Percentiles rank a stretch among this genome's conserved stretches.
phyloP scores from a whole-genome alignment of 306 rosid species.

The Sicyos edulis region DNA sequence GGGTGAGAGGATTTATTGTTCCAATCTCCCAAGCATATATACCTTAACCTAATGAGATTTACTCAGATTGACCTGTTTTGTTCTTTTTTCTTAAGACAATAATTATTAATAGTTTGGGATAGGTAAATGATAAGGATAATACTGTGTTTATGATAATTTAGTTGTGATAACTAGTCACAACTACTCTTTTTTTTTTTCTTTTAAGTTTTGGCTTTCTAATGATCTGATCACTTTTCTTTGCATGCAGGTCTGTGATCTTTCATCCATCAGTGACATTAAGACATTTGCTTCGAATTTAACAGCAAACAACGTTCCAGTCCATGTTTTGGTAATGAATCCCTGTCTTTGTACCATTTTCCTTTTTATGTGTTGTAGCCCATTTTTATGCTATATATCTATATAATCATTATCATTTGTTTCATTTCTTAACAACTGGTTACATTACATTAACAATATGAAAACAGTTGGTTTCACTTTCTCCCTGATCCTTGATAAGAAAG shows the following conservation, averaged over 20 bases:
- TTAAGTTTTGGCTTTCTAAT: too few species aligned
- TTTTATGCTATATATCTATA: neutral
- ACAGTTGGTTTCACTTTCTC: neutral
- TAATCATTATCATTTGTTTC: neutral
- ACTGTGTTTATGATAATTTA: neutral
- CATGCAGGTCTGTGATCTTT: conserved; percentile 81
- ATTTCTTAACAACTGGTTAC: neutral
- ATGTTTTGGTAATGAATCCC: conserved; percentile 53
- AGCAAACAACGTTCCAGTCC: conserved; percentile 58
- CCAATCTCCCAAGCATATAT: too few species aligned
- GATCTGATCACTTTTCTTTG: conserved; percentile 7
- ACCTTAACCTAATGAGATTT: too few species aligned
- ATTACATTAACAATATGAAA: neutral
- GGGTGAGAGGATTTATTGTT: too few species aligned
- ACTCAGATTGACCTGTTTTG: too few species aligned
- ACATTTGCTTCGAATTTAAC: conserved; percentile 61
- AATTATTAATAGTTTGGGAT: neutral
- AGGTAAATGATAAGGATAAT: neutral
- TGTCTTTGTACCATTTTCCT: conserved; percentile 43
- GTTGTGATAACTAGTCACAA: neutral
- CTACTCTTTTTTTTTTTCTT: too few species aligned
- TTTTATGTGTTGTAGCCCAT: neutral
- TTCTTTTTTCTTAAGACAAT: neutral
- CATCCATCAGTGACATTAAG: conserved; percentile 64
- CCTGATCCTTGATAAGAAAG: neutral